phyloP scores from a whole-genome alignment of 139 green algal genomes.

The Closterium sp. region DNA sequence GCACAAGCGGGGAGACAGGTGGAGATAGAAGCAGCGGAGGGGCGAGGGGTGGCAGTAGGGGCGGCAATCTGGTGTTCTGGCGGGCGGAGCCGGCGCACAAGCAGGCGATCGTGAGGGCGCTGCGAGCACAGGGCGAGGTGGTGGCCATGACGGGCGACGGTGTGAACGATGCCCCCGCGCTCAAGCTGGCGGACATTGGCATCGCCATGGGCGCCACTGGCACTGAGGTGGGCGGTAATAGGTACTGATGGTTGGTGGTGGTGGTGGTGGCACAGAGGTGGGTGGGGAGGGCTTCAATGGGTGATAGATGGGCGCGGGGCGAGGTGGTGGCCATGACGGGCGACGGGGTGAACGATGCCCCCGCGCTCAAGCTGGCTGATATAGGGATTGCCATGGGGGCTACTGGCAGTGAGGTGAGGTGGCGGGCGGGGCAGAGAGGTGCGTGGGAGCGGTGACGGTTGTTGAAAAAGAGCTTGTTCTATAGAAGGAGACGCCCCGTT shows the following conservation, averaged over 20 bases:
- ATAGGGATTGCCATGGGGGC: conserved; percentile 99
- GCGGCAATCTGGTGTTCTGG: conserved; percentile 74
- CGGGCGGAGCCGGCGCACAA: conserved; percentile 90
- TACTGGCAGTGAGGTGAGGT: conserved; percentile 62
- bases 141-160: conserved; percentile 97
- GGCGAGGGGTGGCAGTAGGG: background rate
- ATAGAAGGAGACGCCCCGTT: too few relatives aligned
- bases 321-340: conserved; percentile 94
- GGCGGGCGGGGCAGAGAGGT: too few relatives aligned
- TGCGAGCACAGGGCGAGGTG: conserved; percentile 79
- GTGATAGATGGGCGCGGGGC: conserved; percentile 47
- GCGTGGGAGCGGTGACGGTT: too few relatives aligned
- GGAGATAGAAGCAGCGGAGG: background rate
- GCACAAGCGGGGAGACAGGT: background rate
- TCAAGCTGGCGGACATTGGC: conserved; percentile 99
- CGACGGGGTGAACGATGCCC: conserved; percentile 98
- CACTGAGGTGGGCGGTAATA: conserved; percentile 44
- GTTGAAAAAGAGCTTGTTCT: too few relatives aligned
- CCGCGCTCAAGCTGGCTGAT: conserved; percentile 96
- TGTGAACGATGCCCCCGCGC: conserved; percentile 97
- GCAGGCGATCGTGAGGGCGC: conserved; percentile 85
- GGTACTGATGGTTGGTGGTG: background rate
- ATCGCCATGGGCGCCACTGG: conserved; percentile 96
- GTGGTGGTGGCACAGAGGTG: too few relatives aligned
- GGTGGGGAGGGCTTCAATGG: too few relatives aligned